These are phyloP conservation scores for Croton setiger DNA, from an alignment of 441 rosid species.

Conservation along the genomic window DNA sequence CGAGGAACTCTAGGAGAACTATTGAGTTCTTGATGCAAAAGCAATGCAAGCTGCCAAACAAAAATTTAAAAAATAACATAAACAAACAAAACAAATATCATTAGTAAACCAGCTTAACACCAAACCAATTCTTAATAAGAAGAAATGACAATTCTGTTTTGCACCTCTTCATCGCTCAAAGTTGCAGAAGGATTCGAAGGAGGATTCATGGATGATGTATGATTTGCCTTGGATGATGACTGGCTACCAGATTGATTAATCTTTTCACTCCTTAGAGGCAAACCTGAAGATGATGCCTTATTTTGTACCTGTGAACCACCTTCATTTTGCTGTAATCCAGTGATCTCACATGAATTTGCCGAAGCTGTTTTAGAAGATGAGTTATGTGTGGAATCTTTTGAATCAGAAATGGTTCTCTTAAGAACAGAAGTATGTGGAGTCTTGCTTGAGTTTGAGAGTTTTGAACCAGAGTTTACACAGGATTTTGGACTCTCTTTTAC, in stretches of 20 bases:
- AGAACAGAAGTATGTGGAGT: conserved; percentile 41
- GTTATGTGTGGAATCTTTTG: conserved; percentile 42
- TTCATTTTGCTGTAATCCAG: conserved; percentile 37
- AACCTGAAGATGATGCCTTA: conserved; percentile 41
- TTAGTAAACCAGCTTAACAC: not conserved
- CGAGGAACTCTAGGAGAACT: conserved; percentile 98
- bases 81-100: not conserved
- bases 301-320: conserved; percentile 31
- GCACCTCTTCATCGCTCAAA: conserved; percentile 95
- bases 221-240: conserved; percentile 45
- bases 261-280: conserved; percentile 56
- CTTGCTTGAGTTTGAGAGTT: conserved; percentile 44
- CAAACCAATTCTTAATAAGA: not conserved
- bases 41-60: conserved; percentile 75
- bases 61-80: not conserved
- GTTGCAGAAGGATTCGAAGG: conserved; percentile 42
- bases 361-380: conserved; percentile 44
- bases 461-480: conserved; percentile 34
- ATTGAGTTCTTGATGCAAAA: conserved; percentile 97
- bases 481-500: conserved; percentile 44
- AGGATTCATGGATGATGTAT: conserved; percentile 39
- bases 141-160: not conserved
- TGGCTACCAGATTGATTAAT: conserved; percentile 40
- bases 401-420: conserved; percentile 38
- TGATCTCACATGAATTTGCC: conserved; percentile 39